Evolutionary conservation across 2,329 filamentous ascomycete genomes (phyloP).

Genomic region (Colletotrichum limetticola): DNA sequence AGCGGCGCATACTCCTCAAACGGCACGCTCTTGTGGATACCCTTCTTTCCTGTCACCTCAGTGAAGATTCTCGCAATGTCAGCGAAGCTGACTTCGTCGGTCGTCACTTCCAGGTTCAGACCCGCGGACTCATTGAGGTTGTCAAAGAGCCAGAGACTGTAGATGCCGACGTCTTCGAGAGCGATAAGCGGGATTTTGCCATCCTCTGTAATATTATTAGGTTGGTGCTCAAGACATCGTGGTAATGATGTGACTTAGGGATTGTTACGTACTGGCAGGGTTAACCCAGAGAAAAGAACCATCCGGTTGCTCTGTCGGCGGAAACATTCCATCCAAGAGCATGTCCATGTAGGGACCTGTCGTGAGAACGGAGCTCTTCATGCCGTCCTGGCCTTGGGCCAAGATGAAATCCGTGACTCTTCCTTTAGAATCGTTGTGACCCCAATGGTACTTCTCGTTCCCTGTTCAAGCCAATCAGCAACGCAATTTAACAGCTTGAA

Average conservation of each 20-base stretch:
- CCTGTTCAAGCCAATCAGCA: neutral
- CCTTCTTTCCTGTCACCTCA: conserved; percentile 18
- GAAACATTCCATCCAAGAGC: conserved; percentile 25
- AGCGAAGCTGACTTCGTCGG: conserved; percentile 37
- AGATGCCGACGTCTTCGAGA: conserved; percentile 40
- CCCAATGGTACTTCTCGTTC: conserved; percentile 31
- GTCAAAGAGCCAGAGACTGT: conserved; percentile 41
- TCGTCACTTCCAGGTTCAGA: conserved; percentile 39
- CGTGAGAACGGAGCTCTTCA: conserved; percentile 37
- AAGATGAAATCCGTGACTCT: conserved; percentile 38
- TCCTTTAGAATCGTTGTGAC: conserved; percentile 38
- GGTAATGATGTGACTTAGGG: neutral
- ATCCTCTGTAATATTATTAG: neutral
- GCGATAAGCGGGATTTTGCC: conserved; percentile 36
- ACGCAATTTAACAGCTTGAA: neutral
- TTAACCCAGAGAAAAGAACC: conserved; percentile 13
- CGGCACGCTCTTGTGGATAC: neutral
- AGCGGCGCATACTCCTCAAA: conserved; percentile 10
- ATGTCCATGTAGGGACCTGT: conserved; percentile 40
- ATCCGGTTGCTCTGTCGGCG: conserved; percentile 25
- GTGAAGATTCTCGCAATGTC: conserved; percentile 27
- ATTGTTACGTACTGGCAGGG: neutral
- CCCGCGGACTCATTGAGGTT: conserved; percentile 37
- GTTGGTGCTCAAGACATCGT: neutral
- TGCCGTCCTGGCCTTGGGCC: conserved; percentile 28